These are phyloP conservation scores for Epichloe coenophiala DNA, from an alignment of 2,329 filamentous ascomycete species.

Conservation along the genomic window DNA sequence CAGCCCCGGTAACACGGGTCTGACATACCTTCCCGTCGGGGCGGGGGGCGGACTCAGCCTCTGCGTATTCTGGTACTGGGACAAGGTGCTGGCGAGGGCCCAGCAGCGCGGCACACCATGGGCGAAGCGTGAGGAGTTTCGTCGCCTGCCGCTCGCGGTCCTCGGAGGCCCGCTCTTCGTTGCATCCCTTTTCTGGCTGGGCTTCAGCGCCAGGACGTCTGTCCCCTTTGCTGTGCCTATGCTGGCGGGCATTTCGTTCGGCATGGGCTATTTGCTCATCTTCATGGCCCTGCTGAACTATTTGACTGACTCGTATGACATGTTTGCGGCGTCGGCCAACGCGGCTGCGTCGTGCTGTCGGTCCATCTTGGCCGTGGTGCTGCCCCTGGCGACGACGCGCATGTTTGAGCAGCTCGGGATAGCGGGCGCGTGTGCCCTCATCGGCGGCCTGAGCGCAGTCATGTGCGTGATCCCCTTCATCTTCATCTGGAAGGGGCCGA, in stretches of 20 bases:
- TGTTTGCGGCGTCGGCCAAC: constrained; percentile 59
- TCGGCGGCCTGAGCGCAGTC: constrained; percentile 34
- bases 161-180: constrained; percentile 54
- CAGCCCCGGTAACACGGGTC: constrained; percentile 49
- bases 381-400: constrained; percentile 40
- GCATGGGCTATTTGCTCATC: constrained; percentile 46
- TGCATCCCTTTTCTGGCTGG: constrained; percentile 47
- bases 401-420: constrained; percentile 37
- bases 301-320: constrained; percentile 53
- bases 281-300: constrained; percentile 54
- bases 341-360: constrained; percentile 80
- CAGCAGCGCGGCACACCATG: constrained; percentile 37
- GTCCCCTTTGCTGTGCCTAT: constrained; percentile 43
- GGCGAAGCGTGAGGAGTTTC: constrained; percentile 50
- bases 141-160: constrained; percentile 58
- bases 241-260: constrained; percentile 47
- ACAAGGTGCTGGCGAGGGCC: constrained; percentile 43
- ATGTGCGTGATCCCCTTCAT: constrained; percentile 39
- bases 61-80: constrained; percentile 51
- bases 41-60: constrained; percentile 46
- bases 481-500: constrained; percentile 40
- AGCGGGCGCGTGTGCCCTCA: constrained; percentile 34
- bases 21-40: constrained; percentile 57
- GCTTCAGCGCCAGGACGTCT: constrained; percentile 37
- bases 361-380: constrained; percentile 76